Base-by-base conservation (phyloP, 768 basidiomycete species). In the Trametes elegans region DNA sequence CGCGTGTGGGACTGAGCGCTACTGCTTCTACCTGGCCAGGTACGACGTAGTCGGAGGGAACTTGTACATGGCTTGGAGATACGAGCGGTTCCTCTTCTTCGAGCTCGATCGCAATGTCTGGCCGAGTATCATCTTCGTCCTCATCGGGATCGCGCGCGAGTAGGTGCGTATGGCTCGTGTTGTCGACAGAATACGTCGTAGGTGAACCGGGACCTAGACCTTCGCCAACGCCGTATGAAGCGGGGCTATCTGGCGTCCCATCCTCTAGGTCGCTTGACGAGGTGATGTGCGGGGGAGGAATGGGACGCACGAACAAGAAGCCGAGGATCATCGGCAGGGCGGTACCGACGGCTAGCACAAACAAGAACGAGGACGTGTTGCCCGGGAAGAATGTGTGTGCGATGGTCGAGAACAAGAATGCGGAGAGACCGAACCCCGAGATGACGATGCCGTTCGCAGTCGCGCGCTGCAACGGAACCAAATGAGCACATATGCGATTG, bases 361-460 rank as follows among this genome's bases (percentile, higher is more conserved):
- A 76, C 1, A 98, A 71, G 63, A 96, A 88, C 1, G 83, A 79
- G 0, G 86, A 87, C 0, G 88, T 90, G 62, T 93, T 78, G 0
- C 90, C 92, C 0, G 88, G 84, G 63, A 84, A 95, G 38, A 85
- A 67, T 0, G 80, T 64, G 52, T 87, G 85, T 0, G 91, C 84
- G 32, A 95, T 71, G 1, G 84, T 79, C 11, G 90, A 89, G 71
- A 95, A 97, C 58, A 90, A 76, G 75, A 96, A 96, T 0, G 94
- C 94, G 0, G 91, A 93, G 14, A 98, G 81, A 0, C 94, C 93
- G 59, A 91, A 93, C 28, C 91, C 93, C 0, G 91, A 90, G 18
- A 93, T 70, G 29, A 94, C 92, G 8, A 92, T 67, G 2, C 87
- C 87, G 0, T 88, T 90, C 8, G 84, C 80, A 0, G 84, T 84